Evolutionary conservation across 768 basidiomycete species (phyloP), one percentile per base, ranked within the genome.

Genomic region (Kwoniella dendrophila): DNA sequence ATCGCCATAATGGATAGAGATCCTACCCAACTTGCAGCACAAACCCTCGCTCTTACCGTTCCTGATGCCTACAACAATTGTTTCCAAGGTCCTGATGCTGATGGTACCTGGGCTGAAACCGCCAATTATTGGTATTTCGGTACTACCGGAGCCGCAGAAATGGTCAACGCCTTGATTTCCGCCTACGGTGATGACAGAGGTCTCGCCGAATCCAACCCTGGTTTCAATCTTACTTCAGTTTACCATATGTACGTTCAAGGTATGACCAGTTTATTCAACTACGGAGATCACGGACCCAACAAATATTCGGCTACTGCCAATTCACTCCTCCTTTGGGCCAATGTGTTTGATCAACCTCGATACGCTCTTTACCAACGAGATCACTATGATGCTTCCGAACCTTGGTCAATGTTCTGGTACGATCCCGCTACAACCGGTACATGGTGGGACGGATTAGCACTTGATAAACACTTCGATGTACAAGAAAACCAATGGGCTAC

Each of bases 281-380:
- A 80, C 64, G 79, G 78, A 56, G 92, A 93, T 79, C 86, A 87
- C 77, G 91, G 91, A 64, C 88, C 95, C 38, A 96, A 95, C 86
- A 98, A 96, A 82, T 98, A 83, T 80, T 90, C 90, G 20, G 84
- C 93, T 14, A 98, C 93, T 33, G 94, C 96, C 63, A 98, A 98
- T 81, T 76, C 84, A 60, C 84, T 98, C 82, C 74, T 95, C 59
- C 84, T 91, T 69, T 94, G 90, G 78, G 88, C 85, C 4, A 76
- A 83, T 11, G 79, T 85, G 20, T 94, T 84, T 82, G 81, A 87
- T 51, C 80, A 84, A 47, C 91, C 96, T 12, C 76, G 82, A 67
- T 97, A 87, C 78, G 83, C 86, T 24, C 85, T 99, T 45, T 91
- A 86, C 85, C 96, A 99, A 79, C 90, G 96, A 59, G 96, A 95